These are phyloP conservation scores for Darksidea phi DNA, from an alignment of 495 filamentous ascomycete species.

Conservation along the genomic window DNA sequence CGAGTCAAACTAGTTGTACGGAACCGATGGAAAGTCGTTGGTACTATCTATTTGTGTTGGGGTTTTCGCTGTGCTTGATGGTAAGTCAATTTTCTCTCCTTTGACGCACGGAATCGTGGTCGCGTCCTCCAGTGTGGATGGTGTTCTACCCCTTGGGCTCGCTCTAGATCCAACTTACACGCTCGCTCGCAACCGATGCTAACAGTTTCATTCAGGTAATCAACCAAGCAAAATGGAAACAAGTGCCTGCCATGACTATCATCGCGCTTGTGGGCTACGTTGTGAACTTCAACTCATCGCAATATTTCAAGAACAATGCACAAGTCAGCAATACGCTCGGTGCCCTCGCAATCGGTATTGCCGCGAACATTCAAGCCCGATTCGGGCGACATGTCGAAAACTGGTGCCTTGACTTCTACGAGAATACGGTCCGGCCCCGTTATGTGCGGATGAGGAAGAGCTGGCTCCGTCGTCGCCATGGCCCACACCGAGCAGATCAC, in stretches of 20 bases:
- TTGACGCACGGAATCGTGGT: no score
- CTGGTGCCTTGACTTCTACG: slow-evolving; percentile 41
- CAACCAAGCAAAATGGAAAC: slow-evolving; percentile 88
- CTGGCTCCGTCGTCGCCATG: slow-evolving; percentile 8
- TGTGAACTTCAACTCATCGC: slow-evolving; percentile 77
- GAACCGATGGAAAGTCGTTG: slow-evolving; percentile 62
- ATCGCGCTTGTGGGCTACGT: slow-evolving; percentile 83
- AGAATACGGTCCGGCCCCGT: slow-evolving; percentile 33
- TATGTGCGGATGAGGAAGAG: slow-evolving; percentile 22
- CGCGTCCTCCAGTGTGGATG: no score
- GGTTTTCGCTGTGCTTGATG: slow-evolving; percentile 79
- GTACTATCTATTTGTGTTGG: slow-evolving; percentile 71
- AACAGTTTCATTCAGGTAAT: no score
- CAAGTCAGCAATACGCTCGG: slow-evolving; percentile 84
- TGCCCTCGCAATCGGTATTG: slow-evolving; percentile 79
- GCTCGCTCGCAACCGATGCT: no score
- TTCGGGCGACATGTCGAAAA: slow-evolving; percentile 50
- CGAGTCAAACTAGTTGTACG: slow-evolving; percentile 68
- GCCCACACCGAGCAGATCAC: background rate
- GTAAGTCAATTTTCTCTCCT: no score
- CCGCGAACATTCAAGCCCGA: slow-evolving; percentile 85
- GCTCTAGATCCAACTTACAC: no score
- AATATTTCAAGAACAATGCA: slow-evolving; percentile 69
- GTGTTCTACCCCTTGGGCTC: no score
- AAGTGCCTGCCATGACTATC: slow-evolving; percentile 79